Evolutionary conservation across 2,329 filamentous ascomycete genomes (phyloP).

Genomic region (Massarina eburnea): DNA sequence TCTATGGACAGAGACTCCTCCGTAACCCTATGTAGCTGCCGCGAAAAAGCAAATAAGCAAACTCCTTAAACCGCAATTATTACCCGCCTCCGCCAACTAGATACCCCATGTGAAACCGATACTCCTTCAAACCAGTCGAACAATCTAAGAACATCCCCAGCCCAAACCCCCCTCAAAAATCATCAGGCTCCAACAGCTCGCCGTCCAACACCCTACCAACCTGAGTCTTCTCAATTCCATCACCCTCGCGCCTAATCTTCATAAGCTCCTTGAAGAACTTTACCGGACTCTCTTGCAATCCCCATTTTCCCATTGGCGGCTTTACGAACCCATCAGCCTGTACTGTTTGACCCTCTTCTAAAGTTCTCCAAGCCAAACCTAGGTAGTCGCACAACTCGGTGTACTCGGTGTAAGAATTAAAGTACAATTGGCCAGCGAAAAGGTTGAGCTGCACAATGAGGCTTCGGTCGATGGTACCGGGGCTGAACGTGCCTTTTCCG

Average conservation of each 20-base stretch:
- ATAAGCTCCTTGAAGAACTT: slow-evolving; percentile 44
- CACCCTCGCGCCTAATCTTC: slow-evolving; percentile 35
- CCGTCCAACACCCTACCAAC: slow-evolving; percentile 46
- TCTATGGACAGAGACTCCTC: neutral
- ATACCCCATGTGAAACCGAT: neutral
- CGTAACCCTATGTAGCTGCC: neutral
- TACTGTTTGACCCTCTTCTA: slow-evolving; percentile 24
- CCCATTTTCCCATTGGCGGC: slow-evolving; percentile 27
- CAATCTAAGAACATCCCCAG: neutral
- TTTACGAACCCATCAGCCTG: slow-evolving; percentile 40
- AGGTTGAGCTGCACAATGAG: slow-evolving; percentile 59
- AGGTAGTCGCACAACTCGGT: slow-evolving; percentile 53
- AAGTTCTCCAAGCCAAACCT: slow-evolving; percentile 46
- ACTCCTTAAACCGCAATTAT: no score
- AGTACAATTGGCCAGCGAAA: slow-evolving; percentile 69
- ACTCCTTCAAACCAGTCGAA: neutral
- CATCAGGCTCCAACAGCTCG: slow-evolving; percentile 32
- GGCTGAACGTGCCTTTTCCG: slow-evolving; percentile 13
- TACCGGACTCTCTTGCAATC: slow-evolving; percentile 45
- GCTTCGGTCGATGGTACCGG: slow-evolving; percentile 14
- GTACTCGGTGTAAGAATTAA: slow-evolving; percentile 59
- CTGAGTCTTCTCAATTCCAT: slow-evolving; percentile 48
- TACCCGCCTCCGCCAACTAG: no score
- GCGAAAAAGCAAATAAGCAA: no score
- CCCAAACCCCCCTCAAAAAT: slow-evolving; percentile 23